Base-by-base conservation (phyloP, 768 basidiomycete species). In the Antrodiella citrinella region DNA sequence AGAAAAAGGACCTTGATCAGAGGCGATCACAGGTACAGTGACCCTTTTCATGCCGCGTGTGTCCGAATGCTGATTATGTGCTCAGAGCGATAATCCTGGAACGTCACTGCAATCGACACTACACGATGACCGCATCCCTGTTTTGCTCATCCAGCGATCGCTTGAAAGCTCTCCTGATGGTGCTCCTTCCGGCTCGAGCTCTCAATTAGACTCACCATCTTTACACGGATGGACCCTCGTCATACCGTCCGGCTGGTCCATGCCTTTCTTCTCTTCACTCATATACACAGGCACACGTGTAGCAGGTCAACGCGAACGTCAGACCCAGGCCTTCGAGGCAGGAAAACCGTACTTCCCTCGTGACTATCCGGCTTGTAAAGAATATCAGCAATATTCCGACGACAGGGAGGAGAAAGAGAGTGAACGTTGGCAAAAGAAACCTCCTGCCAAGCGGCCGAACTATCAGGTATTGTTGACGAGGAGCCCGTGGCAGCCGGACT, bases 181-280 rank as follows among this genome's bases (percentile, higher is more conserved):
- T 5, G 53, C 52, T 30, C 58, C 24, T 21, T 41, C 53, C 0
- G 0, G 47, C 11, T 39, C 52, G 13, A 30, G 52, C 22, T 48
- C 53, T 2, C 51, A 52, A 25, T 44, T 40, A 5, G 54, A 45
- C 30, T 48, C 60, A 11, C 57, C 61, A 4, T 48, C 62, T 1
- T 69, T 91, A 24, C 82, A 92, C 58, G 93, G 94, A 35, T 96
- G 90, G 86, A 91, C 84, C 5, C 69, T 99, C 7, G 72, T 96
- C 43, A 64, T 95, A 25, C 95, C 95, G 2, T 72, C 80, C 1
- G 92, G 91, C 11, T 98, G 93, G 92, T 77, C 79, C 0, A 95
- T 92, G 84, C 75, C 93, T 1, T 91, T 98, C 68, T 81, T 89
- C 54, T 75, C 74, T 38, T 94, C 93, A 2, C 76, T 99, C 45